Conservation (phyloP, 2,329 filamentous ascomycete species). For the Trichocomaceae sp. region DNA sequence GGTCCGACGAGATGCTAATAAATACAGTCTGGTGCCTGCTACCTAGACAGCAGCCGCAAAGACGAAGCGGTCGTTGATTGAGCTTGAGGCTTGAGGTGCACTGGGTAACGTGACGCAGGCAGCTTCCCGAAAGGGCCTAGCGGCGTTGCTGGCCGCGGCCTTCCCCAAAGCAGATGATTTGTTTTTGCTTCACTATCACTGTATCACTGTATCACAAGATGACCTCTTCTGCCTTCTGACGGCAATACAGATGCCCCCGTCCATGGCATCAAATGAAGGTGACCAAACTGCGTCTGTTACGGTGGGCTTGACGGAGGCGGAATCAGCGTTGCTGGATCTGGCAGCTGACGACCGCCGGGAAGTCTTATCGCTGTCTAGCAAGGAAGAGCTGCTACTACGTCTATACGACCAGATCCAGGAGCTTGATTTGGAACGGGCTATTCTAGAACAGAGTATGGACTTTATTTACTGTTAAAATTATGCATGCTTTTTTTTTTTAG, state of each 20-base stretch:
- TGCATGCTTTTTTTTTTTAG: not conserved
- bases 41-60: not conserved
- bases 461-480: too few species aligned
- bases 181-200: not conserved
- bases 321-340: slow-evolving; percentile 34
- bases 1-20: slow-evolving; percentile 12
- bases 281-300: slow-evolving; percentile 24
- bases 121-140: slow-evolving; percentile 9
- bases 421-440: slow-evolving; percentile 63
- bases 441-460: slow-evolving; percentile 48
- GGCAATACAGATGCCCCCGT: slow-evolving; percentile 15
- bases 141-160: not conserved
- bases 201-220: slow-evolving; percentile 13
- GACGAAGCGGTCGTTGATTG: not conserved
- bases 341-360: slow-evolving; percentile 40
- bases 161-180: not conserved
- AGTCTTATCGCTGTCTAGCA: slow-evolving; percentile 54
- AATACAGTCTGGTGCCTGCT: not conserved
- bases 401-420: slow-evolving; percentile 67
- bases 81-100: slow-evolving; percentile 1
- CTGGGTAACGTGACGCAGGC: slow-evolving; percentile 12
- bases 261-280: slow-evolving; percentile 31
- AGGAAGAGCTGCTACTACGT: slow-evolving; percentile 60
- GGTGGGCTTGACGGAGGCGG: slow-evolving; percentile 18
- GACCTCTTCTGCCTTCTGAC: slow-evolving; percentile 9